Percentiles rank a stretch among this genome's conserved stretches.
Evolutionary conservation across 306 rosid species (phyloP).

Genomic region (Coriaria nepalensis): DNA sequence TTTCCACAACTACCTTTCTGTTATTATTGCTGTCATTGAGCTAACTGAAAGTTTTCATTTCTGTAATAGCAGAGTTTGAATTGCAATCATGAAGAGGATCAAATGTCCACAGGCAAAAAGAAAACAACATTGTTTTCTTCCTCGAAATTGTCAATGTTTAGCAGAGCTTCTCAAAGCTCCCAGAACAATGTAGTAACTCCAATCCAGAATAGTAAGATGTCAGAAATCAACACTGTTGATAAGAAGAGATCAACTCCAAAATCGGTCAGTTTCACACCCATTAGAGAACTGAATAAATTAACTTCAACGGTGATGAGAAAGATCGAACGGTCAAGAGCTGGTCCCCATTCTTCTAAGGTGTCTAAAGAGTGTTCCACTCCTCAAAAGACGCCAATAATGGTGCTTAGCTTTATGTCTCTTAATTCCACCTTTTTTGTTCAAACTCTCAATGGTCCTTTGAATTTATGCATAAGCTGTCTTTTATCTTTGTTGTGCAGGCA

Average conservation of each 20-base stretch:
- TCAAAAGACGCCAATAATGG: slow-evolving; percentile 62
- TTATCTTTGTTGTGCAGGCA: slow-evolving; percentile 28
- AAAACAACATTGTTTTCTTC: slow-evolving; percentile 39
- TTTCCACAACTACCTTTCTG: too few species aligned
- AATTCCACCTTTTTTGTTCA: background rate
- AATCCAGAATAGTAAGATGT: slow-evolving; percentile 20
- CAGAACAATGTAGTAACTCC: slow-evolving; percentile 38
- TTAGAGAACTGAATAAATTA: slow-evolving; percentile 61
- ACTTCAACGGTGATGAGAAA: slow-evolving; percentile 70
- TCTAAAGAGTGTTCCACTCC: slow-evolving; percentile 59
- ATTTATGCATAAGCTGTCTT: too few species aligned
- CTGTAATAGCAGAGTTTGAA: slow-evolving; percentile 20
- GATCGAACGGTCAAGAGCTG: slow-evolving; percentile 62
- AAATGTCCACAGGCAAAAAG: slow-evolving; percentile 27
- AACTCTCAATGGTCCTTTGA: slow-evolving; percentile 4
- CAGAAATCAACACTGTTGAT: slow-evolving; percentile 25
- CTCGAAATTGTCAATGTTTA: slow-evolving; percentile 19
- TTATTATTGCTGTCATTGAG: too few species aligned
- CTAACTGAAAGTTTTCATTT: slow-evolving; percentile 6
- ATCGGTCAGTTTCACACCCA: slow-evolving; percentile 67
- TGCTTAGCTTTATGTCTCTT: slow-evolving; percentile 14
- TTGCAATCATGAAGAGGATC: slow-evolving; percentile 26
- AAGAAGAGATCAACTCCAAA: slow-evolving; percentile 53
- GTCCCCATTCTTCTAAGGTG: slow-evolving; percentile 41
- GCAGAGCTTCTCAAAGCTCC: slow-evolving; percentile 31